A percentile compares a stretch with the other conserved stretches of the same genome.
Evolutionary conservation across 2,329 filamentous ascomycete genomes (phyloP).

Genomic region (Sporothrix brasiliensis): DNA sequence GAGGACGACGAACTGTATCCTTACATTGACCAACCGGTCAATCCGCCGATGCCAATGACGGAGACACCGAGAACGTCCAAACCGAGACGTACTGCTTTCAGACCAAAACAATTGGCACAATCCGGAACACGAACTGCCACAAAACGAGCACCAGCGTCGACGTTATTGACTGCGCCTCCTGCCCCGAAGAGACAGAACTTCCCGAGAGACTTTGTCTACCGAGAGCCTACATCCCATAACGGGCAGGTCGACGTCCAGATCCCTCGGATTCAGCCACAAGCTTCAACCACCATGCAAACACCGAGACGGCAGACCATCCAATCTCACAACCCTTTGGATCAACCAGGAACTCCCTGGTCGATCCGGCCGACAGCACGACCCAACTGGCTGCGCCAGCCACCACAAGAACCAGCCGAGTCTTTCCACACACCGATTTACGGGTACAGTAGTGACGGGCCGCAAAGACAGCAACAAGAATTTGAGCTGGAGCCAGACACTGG

Average conservation of each 20-base stretch:
- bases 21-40: not conserved
- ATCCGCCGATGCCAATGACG: not conserved
- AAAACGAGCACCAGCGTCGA: not conserved
- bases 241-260: not conserved
- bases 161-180: not conserved
- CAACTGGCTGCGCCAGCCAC: constrained; percentile 25
- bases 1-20: not conserved
- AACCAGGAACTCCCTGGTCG: constrained; percentile 22
- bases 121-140: not conserved
- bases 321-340: not conserved
- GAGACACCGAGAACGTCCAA: not conserved
- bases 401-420: not conserved
- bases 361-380: not conserved
- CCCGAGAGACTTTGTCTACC: constrained; percentile 11
- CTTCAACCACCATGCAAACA: not conserved
- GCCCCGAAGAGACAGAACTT: not conserved
- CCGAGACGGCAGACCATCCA: not conserved
- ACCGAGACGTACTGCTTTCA: not conserved
- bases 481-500: not conserved
- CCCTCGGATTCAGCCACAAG: not conserved
- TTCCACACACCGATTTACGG: not conserved
- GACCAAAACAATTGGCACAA: constrained; percentile 27
- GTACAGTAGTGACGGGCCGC: not conserved
- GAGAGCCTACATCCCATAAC: not conserved
- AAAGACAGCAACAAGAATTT: not conserved